Evolutionary conservation across 371 early-diverging fungal species (phyloP).

Genomic region (Entomophthora muscae): DNA sequence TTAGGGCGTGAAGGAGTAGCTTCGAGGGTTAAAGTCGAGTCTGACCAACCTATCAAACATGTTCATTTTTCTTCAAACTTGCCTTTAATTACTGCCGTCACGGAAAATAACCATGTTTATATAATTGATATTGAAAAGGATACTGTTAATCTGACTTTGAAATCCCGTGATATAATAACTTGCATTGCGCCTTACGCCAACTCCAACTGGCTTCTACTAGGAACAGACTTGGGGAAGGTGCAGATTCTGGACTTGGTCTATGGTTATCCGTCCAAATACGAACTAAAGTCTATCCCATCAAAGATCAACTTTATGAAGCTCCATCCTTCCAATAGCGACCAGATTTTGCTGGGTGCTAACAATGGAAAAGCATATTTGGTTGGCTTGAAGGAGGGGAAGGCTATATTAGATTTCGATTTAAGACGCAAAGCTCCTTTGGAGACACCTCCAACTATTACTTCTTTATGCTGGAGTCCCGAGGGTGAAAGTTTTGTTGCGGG

Average conservation of each 20-base stretch:
- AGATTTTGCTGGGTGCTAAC: background rate
- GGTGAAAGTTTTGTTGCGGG: background rate
- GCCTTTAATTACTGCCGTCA: background rate
- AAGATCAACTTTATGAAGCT: background rate
- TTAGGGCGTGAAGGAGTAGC: background rate
- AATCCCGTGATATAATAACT: background rate
- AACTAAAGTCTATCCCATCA: background rate
- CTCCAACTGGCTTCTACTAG: conserved; percentile 2
- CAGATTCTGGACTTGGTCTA: background rate
- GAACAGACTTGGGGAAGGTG: background rate
- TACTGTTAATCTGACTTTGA: background rate
- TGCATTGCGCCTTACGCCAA: background rate
- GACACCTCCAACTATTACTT: background rate
- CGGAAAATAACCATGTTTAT: background rate
- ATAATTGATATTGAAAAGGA: background rate
- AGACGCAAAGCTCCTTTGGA: background rate
- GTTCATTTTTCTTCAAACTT: background rate
- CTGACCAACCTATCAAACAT: background rate
- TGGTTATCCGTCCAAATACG: background rate
- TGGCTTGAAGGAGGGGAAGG: background rate
- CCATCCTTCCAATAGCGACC: background rate
- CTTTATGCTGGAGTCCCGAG: conserved; percentile 3
- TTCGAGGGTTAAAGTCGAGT: background rate
- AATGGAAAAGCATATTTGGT: background rate
- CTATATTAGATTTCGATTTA: background rate